Evolutionary conservation across 345 rosid species (phyloP), one percentile per base, ranked within the genome.

Genomic region (Lenwebbia sp.): DNA sequence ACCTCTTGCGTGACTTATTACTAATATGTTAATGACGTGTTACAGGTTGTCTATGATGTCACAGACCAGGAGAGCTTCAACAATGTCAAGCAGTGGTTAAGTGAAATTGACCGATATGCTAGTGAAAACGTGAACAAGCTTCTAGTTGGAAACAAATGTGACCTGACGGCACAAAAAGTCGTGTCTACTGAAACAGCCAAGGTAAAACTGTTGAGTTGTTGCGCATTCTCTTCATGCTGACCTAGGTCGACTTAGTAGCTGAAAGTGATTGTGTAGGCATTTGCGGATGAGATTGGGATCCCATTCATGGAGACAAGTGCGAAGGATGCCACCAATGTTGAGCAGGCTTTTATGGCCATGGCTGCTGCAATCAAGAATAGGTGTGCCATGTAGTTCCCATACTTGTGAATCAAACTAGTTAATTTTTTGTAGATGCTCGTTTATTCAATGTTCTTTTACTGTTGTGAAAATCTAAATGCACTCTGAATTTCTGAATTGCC

Each of bases 301-400:
- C 96, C 96, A 0, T 94, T 94, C 91, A 89, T 94, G 94, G 96
- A 94, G 88, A 93, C 96, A 44, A 94, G 95, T 90, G 96, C 96
- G 9, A 94, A 94, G 90, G 91, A 74, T 87, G 92, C 96, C 83
- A 89, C 93, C 85, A 93, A 94, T 52, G 96, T 94, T 6, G 96
- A 94, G 88, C 91, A 94, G 85, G 95, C 95, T 88, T 94, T 94
- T 90, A 94, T 94, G 96, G 96, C 96, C 84, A 94, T 94, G 96
- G 92, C 94, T 86, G 95, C 90, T 86, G 87, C 91, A 82, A 93
- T 94, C 91, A 94, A 94, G 92, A 92, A 88, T 83, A 93, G 94
- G 95, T 93, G 91, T 33, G 57, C 37, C 19, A 26, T 7, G 10
- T 5, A 52, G 28, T 74, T 56, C 62, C n/a, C 26, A 83, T 30